Evolutionary conservation across 2,329 filamentous ascomycete genomes (phyloP).

Genomic region (Ophiosphaerella herpotricha): DNA sequence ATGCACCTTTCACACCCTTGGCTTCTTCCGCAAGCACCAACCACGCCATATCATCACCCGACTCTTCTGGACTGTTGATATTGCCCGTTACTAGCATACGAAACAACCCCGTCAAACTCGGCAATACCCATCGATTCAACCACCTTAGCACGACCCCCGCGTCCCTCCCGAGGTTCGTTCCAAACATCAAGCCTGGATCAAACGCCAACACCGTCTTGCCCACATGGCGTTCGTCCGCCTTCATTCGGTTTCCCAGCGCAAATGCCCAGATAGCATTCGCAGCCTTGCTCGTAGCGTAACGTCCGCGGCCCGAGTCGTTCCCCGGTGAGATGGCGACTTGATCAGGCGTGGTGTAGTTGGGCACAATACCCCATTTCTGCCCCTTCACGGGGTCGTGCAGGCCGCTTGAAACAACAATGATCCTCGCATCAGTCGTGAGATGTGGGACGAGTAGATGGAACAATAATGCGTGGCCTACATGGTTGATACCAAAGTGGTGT

Average conservation of each 20-base stretch:
- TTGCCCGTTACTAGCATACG: constrained; percentile 41
- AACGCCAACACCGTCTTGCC: constrained; percentile 49
- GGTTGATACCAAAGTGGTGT: constrained; percentile 55
- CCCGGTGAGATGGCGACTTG: constrained; percentile 51
- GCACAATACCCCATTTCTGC: constrained; percentile 48
- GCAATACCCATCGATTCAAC: constrained; percentile 19
- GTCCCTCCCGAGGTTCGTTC: constrained; percentile 50
- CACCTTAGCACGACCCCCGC: not conserved
- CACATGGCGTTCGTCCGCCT: constrained; percentile 11
- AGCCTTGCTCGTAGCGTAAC: constrained; percentile 54
- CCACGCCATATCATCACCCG: constrained; percentile 48
- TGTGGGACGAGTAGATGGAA: constrained; percentile 53
- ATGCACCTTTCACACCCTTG: constrained; percentile 46
- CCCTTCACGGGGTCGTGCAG: constrained; percentile 52
- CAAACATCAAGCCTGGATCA: constrained; percentile 57
- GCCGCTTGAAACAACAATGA: constrained; percentile 51
- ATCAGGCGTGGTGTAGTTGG: constrained; percentile 51
- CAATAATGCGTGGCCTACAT: constrained; percentile 58
- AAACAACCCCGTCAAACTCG: constrained; percentile 44
- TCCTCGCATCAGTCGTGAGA: constrained; percentile 47
- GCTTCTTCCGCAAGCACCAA: constrained; percentile 45
- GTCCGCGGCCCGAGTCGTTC: constrained; percentile 31
- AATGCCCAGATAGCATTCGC: constrained; percentile 57
- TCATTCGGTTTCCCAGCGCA: constrained; percentile 48
- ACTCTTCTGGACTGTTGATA: constrained; percentile 48